Evolutionary conservation across 2,329 filamentous ascomycete species (phyloP).

Genomic region (Venturiaceae sp.): DNA sequence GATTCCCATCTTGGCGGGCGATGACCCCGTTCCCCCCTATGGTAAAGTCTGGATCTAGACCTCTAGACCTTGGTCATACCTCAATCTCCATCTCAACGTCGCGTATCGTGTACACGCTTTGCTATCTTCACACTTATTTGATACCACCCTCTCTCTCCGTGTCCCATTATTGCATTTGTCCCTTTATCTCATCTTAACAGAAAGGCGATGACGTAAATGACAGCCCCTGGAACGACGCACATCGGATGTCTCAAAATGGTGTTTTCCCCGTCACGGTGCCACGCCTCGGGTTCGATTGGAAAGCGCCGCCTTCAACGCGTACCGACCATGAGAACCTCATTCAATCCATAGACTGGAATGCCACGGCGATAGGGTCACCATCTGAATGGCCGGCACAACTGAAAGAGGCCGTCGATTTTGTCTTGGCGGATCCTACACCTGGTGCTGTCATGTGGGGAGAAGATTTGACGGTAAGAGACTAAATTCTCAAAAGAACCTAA

Average conservation of each 20-base stretch:
- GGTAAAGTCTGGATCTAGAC: background rate
- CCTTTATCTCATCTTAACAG: too few relatives aligned
- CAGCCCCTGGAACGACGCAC: background rate
- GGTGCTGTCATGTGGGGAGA: slow-evolving; percentile 1
- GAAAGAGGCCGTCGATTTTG: background rate
- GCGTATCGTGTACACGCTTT: background rate
- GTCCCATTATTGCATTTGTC: too few relatives aligned
- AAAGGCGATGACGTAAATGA: background rate
- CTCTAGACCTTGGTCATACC: background rate
- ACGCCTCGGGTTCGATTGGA: slow-evolving; percentile 1
- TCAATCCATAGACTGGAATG: background rate
- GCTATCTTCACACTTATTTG: too few relatives aligned
- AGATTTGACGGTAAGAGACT: background rate
- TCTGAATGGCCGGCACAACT: background rate
- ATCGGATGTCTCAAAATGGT: background rate
- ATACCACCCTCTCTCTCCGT: too few relatives aligned
- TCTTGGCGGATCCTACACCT: background rate
- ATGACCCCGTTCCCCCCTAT: too few relatives aligned
- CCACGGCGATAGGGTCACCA: background rate
- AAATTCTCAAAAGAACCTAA: too few relatives aligned
- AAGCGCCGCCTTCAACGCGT: background rate
- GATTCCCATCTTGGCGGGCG: background rate
- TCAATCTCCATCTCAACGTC: background rate
- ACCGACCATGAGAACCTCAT: background rate
- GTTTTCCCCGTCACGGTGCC: background rate